Evolutionary conservation across 768 basidiomycete genomes (phyloP), one percentile per base, ranked within the genome.

Genomic region (Dioszegia hungarica): DNA sequence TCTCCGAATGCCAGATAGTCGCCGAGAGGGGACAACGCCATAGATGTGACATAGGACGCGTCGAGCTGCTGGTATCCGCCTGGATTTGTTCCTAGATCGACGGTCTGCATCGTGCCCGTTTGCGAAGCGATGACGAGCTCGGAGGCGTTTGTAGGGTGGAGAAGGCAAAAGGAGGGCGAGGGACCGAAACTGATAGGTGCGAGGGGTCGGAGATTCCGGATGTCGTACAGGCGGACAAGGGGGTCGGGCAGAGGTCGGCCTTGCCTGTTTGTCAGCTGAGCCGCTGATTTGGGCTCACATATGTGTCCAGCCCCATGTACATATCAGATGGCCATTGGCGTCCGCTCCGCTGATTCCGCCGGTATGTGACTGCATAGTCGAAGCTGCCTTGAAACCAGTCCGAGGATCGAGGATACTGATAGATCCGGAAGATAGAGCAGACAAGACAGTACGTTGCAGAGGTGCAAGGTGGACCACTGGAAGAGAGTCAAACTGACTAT

Each of bases 1-100:
- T 95, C 92, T 0, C 91, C 93, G 63, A 93, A 91, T 0, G 90
- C 92, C 70, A 98, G 80, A 68, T 90, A 95, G n/a, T 87, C 84
- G 33, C 88, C 90, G 3, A 87, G 87, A 1, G 89, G 85, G 1
- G 91, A 90, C 27, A 95, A 78, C 1, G 92, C 85, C 56, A 85
- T 80, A 29, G 89, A 85, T 5, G 84, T 89, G 51, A 97, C 75
- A 73, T 85, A 91, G 0, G 89, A 85, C 17, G 70, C 67, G 55
- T 74, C 68, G 24, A 67, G 64, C 41, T 68, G 70, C 28, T 64
- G 63, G 28, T 62, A 63, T 5, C 54, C 43, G 9, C 51, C 45
- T 25, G 22, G 29, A 3, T 36, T 31, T 25, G 41, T 39, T 15
- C 28, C 47, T 31, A 86, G 82, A 70, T 98, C 92, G 43, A 92